Evolutionary conservation across 805 yeast species (phyloP).

Genomic region (Candida incommunis): DNA sequence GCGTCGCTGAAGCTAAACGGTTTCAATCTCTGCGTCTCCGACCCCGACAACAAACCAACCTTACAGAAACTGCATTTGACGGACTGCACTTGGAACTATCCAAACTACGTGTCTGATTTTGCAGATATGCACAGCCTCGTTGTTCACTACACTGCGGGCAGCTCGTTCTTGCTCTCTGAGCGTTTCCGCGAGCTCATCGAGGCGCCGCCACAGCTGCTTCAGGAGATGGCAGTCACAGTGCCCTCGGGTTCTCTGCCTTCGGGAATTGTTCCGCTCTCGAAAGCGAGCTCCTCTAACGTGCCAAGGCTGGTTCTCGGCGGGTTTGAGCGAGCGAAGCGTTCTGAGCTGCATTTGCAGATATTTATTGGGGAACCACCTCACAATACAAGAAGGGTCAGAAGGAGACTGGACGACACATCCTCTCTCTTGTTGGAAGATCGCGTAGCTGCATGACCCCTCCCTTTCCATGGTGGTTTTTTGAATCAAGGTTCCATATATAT

Average conservation of each 20-base stretch:
- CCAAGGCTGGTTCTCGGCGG: no score
- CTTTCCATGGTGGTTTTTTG: no score
- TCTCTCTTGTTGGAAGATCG: no score
- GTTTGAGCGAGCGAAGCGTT: no score
- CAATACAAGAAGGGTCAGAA: no score
- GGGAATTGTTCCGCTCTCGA: background rate
- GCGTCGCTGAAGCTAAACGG: constrained; percentile 5
- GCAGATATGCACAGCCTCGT: background rate
- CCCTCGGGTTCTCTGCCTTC: background rate
- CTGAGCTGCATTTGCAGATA: no score
- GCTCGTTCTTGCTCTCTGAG: background rate
- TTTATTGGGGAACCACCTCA: no score
- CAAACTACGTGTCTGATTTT: constrained; percentile 3
- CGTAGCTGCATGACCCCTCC: no score
- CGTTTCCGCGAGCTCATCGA: background rate
- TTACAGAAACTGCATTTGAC: constrained; percentile 2
- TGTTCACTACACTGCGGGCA: background rate
- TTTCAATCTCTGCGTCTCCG: constrained; percentile 4
- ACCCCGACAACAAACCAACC: constrained; percentile 1
- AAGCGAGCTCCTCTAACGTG: no score
- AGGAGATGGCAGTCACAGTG: background rate
- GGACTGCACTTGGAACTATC: constrained; percentile 9
- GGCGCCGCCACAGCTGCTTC: background rate
- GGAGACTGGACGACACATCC: no score
- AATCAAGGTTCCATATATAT: no score